Evolutionary conservation across 352 stramenopile species (phyloP), one percentile per base, ranked within the genome.

Genomic region (Phytophthora crassamura): DNA sequence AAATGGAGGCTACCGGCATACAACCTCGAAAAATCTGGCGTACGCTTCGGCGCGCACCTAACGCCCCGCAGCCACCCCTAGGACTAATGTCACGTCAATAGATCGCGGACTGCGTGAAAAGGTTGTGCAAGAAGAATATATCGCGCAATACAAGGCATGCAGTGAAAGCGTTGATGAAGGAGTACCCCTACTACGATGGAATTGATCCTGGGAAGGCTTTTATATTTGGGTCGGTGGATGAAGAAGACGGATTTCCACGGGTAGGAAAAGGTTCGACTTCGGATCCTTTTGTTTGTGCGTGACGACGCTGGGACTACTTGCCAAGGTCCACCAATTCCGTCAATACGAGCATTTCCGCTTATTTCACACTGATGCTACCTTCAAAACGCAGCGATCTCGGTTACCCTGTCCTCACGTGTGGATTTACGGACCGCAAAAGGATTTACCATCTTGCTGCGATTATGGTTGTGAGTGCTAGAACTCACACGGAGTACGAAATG

Each of bases 401-500:
- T 6, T 64, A 63, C n/a, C 43, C 55, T 35, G 55, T 55, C 9
- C 18, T 63, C 15, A 52, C 33, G 4, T 62, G 41, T 43, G 56
- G 56, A 38, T 56, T 64, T 8, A 39, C 41, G 6, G 45, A 64
- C 9, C 5, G 41, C 0, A 38, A 18, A 15, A 10, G 33, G 14
- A 20, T 7, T 0, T 62, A 54, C 11, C 28, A 50, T n/a, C 11
- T 50, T 20, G 12, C 10, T 14, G 28, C 33, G 1, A 54, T 53
- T 25, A 2, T 52, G 6, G 20, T 54, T 12, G 35, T 53, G 14
- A 53, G 54, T 22, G 32, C 33, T n/a, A 45, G 42, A 38, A 62
- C 32, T 0, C 41, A 53, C 28, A 8, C 8, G 1, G 33, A 54
- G 32, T 53, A 62, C 20, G 15, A 52, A 22, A 22, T 34, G 15